Conservation (phyloP, 352 stramenopile species). For the Pythium pyrilobum region DNA sequence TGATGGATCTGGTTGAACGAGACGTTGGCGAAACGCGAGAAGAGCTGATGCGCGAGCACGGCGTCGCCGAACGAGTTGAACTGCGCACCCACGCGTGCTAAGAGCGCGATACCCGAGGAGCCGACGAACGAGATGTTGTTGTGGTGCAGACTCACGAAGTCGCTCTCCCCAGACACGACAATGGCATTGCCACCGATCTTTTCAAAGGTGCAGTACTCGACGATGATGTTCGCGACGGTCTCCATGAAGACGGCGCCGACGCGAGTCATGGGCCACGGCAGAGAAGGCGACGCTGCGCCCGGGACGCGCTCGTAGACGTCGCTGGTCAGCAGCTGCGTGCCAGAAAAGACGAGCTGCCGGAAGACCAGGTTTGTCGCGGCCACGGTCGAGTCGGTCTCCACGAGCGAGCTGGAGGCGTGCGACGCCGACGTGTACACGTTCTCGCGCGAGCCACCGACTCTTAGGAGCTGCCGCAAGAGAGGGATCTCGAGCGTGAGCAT, state of each 20-base stretch:
- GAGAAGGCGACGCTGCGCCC: constrained; percentile 32
- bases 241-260: constrained; percentile 63
- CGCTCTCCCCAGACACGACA: constrained; percentile 53
- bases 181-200: constrained; percentile 70
- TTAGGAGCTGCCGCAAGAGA: constrained; percentile 51
- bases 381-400: constrained; percentile 37
- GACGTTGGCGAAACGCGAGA: constrained; percentile 36
- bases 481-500: constrained; percentile 46
- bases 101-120: constrained; percentile 39
- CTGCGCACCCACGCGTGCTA: constrained; percentile 27
- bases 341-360: constrained; percentile 53
- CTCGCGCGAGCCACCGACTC: constrained; percentile 49
- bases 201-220: constrained; percentile 62
- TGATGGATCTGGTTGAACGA: constrained; percentile 79
- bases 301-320: constrained; percentile 35
- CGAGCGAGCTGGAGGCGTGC: constrained; percentile 36
- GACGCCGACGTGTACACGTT: constrained; percentile 38
- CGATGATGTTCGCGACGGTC: constrained; percentile 34
- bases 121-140: constrained; percentile 74
- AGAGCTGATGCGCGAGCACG: constrained; percentile 38
- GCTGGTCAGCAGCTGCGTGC: constrained; percentile 50
- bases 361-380: constrained; percentile 45
- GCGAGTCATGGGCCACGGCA: constrained; percentile 49
- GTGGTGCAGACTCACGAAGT: constrained; percentile 41
- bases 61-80: constrained; percentile 31